A percentile compares a stretch with the other conserved stretches of the same genome.
Evolutionary conservation across 176 grass and related monocot genomes (phyloP).

Genomic region (Dendrocalamus sinicus): DNA sequence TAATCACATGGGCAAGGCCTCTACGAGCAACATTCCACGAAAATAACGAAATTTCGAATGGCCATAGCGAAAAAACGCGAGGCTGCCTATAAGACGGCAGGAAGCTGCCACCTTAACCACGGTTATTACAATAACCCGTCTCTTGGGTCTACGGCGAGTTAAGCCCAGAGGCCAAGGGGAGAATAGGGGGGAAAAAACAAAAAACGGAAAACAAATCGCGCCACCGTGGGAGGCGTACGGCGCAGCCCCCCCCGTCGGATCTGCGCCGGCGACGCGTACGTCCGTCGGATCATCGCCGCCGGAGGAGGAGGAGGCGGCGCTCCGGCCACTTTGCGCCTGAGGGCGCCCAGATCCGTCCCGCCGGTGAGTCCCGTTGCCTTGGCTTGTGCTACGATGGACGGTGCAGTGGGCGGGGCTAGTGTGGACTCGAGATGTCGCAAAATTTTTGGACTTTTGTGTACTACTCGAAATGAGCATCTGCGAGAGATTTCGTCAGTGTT

Average conservation of each 20-base stretch:
- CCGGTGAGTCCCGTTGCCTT: conserved; percentile 48
- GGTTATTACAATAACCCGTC: conserved; percentile 72
- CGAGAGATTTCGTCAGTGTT: not conserved
- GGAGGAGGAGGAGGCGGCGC: conserved; percentile 38
- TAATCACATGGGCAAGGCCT: not conserved
- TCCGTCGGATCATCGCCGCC: conserved; percentile 16
- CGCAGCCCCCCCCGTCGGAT: conserved; percentile 46
- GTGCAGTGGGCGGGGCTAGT: not conserved
- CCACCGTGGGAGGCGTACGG: conserved; percentile 54
- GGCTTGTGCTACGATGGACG: conserved; percentile 2
- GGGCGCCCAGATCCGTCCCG: conserved; percentile 43
- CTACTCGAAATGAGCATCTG: conserved; percentile 23
- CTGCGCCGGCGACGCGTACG: conserved; percentile 18
- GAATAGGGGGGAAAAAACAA: not conserved
- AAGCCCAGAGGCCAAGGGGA: conserved; percentile 20
- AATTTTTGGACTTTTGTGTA: not conserved
- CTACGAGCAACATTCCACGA: accelerated
- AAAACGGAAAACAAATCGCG: not conserved
- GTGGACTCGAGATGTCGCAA: not conserved
- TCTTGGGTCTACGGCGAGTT: conserved; percentile 45
- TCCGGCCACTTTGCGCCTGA: conserved; percentile 32
- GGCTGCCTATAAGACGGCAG: conserved; percentile 39
- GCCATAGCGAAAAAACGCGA: not conserved
- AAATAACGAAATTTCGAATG: not conserved
- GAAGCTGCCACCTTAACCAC: conserved; percentile 49